Conservation (phyloP, 106 monocot species). For the Alisma plantagoaquatica region DNA sequence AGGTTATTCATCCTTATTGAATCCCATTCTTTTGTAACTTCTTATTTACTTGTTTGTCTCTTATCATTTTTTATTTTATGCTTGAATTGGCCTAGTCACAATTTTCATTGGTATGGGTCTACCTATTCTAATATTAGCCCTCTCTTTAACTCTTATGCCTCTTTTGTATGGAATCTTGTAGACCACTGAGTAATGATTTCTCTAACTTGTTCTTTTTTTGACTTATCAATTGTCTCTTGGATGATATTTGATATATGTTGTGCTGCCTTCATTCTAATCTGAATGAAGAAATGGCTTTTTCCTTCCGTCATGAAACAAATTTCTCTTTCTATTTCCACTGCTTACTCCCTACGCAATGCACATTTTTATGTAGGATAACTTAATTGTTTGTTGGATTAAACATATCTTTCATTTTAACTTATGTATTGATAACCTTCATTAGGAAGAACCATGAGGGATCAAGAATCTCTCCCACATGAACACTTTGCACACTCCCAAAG, state of each 20-base stretch:
- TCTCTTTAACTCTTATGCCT: slow-evolving; percentile 31
- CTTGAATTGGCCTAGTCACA: slow-evolving; percentile 24
- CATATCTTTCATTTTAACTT: slow-evolving; percentile 85
- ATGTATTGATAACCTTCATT: slow-evolving; percentile 51
- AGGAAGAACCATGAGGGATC: slow-evolving; percentile 52
- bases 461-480: slow-evolving; percentile 20
- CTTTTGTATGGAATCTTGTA: slow-evolving; percentile 82
- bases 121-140: slow-evolving; percentile 34
- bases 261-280: background rate
- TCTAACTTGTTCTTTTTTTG: background rate
- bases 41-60: too few species aligned
- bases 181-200: slow-evolving; percentile 17
- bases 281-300: slow-evolving; percentile 51
- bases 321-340: slow-evolving; percentile 50
- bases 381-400: slow-evolving; percentile 70
- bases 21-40: too few species aligned
- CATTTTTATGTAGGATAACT: slow-evolving; percentile 70
- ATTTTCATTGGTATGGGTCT: slow-evolving; percentile 49
- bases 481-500: slow-evolving; percentile 19
- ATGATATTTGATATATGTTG: background rate
- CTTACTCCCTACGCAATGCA: slow-evolving; percentile 73
- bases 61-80: too few species aligned
- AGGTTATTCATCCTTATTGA: too few species aligned
- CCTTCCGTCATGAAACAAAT: slow-evolving; percentile 53
- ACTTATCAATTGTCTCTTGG: background rate